Percentiles rank a stretch among this genome's conserved stretches.
Evolutionary conservation across 129 eudicot genomes (phyloP).

Genomic region (Lactuca sativa): DNA sequence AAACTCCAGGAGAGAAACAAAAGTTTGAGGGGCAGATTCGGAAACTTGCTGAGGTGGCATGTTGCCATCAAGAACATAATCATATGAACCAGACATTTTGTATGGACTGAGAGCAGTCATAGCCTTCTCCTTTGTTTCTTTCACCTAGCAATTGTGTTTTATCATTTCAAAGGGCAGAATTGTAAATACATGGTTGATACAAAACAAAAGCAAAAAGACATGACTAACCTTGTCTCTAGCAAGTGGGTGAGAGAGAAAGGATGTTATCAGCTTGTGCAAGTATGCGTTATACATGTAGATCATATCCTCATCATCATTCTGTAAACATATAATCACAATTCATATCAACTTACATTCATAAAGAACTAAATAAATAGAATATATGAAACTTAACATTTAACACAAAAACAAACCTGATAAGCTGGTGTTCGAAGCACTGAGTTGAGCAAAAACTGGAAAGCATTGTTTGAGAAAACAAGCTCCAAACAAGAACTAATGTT

Average conservation of each 20-base stretch:
- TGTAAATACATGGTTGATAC: not conserved
- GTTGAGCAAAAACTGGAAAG: conserved; percentile 77
- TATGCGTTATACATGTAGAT: conserved; percentile 89
- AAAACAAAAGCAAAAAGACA: not conserved
- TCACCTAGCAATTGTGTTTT: conserved; percentile 52
- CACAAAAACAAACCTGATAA: conserved; percentile 61
- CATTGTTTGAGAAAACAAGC: conserved; percentile 69
- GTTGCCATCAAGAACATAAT: conserved; percentile 42
- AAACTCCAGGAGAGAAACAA: conserved; percentile 86
- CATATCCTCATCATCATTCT: conserved; percentile 99
- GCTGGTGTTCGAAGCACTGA: conserved; percentile 84
- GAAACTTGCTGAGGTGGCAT: conserved; percentile 49
- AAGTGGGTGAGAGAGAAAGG: conserved; percentile 92
- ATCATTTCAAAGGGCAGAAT: conserved; percentile 11
- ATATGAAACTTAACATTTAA: not conserved
- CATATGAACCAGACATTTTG: conserved; percentile 52
- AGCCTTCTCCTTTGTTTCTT: conserved; percentile 91
- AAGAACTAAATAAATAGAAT: not conserved
- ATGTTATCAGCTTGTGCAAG: conserved; percentile 85
- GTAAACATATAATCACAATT: conserved; percentile 19
- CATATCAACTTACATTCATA: conserved; percentile 2
- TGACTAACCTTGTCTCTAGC: conserved; percentile 92
- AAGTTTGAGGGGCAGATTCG: conserved; percentile 55
- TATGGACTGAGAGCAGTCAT: conserved; percentile 76
- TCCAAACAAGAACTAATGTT: conserved; percentile 74